Conservation (phyloP, 192 early-diverging fungal genomes). For the Chytriomyces sp. region DNA sequence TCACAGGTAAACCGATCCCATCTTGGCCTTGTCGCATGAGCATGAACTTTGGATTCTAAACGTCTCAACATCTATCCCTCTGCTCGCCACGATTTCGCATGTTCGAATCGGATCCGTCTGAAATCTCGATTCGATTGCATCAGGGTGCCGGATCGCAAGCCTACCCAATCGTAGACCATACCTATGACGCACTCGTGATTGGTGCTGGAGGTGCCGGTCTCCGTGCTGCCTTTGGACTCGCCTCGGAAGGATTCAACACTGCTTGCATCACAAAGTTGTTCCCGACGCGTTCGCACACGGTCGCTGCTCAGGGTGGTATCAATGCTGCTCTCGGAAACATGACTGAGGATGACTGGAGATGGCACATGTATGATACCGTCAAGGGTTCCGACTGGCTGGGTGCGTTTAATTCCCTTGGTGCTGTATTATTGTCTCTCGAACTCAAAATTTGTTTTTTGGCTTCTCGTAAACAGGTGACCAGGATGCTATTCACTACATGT, state of each 20-base stretch:
- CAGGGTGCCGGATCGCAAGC: slow-evolving; percentile 31
- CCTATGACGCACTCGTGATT: slow-evolving; percentile 97
- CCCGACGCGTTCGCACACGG: slow-evolving; percentile 97
- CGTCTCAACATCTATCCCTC: too few species aligned
- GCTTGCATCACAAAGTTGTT: slow-evolving; percentile 99
- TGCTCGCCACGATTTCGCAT: too few species aligned
- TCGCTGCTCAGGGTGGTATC: slow-evolving; percentile 98
- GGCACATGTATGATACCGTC: slow-evolving; percentile 99
- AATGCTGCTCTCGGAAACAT: slow-evolving; percentile 99
- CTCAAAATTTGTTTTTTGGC: slow-evolving; percentile 18
- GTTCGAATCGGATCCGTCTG: too few species aligned
- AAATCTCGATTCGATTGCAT: not conserved
- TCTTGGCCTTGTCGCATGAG: too few species aligned
- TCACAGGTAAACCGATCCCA: not conserved
- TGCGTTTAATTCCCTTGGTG: slow-evolving; percentile 12
- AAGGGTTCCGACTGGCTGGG: slow-evolving; percentile 99
- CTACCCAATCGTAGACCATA: slow-evolving; percentile 97
- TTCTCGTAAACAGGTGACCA: slow-evolving; percentile 71
- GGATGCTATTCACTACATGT: slow-evolving; percentile 99
- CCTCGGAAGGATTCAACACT: slow-evolving; percentile 84
- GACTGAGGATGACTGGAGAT: slow-evolving; percentile 99
- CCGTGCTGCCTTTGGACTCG: slow-evolving; percentile 95
- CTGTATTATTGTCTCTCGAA: not conserved
- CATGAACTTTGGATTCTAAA: too few species aligned
- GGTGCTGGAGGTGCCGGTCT: slow-evolving; percentile 99